Evolutionary conservation across 1,139 yeast genomes (phyloP), one percentile per base, ranked within the genome.

Genomic region (Magnusiomyces suaveolens): DNA sequence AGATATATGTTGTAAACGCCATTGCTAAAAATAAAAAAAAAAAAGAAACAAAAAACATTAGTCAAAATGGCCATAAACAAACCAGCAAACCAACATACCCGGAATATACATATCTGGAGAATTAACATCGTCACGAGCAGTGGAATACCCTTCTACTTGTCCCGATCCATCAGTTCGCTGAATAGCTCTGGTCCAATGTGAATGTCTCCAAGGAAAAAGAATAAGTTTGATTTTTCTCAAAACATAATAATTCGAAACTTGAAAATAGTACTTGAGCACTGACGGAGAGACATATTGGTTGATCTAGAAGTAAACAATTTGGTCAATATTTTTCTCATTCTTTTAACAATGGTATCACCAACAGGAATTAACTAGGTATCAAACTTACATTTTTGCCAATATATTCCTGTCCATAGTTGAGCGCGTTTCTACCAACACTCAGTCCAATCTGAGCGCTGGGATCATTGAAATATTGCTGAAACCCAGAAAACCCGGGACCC

Each of bases 41-140:
- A 12, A 36, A 14, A 33, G 39, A 21, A 8, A 12, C n/a, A n/a
- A 2, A n/a, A 8, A 29, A 29, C 12, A 6, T 29, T 29, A 29
- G 12, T 29, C 36, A 8, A 8, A 29, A 12, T 8, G 12, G 12
- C 12, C 12, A 8, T 8, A 12, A 29, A 29, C 12, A 12, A 29
- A 12, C 12, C 36, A n/a, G 38, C 12, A 46, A 21, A 18, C n/a
- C 18, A n/a, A 48, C 69, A 56, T 63, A 53, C 62, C 62, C 3
- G 99, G 99, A 55, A 94, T 87, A 69, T 94, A 94, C 75, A 92
- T 79, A 69, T 94, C 99, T 1, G 98, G 98, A 0, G 97, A 95
- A 67, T 94, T 94, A 58, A 86, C 76, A 67, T 94, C 98, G 59
- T 82, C 85, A 41, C 78, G 69, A 12, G 96, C 95, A 3, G 86